phyloP scores from a whole-genome alignment of 2,329 filamentous ascomycete species.

The Microcyclosporella mali region DNA sequence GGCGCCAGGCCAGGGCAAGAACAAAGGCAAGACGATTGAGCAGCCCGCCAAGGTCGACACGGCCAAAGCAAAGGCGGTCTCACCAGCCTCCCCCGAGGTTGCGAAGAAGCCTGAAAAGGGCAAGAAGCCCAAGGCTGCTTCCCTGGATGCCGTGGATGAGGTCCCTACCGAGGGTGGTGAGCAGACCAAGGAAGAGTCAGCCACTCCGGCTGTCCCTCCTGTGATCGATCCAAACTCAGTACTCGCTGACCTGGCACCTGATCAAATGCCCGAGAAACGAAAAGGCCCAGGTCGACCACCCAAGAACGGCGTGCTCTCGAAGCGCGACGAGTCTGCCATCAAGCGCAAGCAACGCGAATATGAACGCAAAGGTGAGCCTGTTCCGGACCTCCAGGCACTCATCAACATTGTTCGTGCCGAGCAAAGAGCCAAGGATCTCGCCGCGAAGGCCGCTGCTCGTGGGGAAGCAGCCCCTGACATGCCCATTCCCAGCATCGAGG shows the following conservation, averaged over 20 bases:
- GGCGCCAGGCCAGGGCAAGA: constrained; percentile 13
- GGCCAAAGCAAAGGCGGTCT: neutral
- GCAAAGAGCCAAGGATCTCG: constrained; percentile 32
- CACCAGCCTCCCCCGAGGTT: constrained; percentile 6
- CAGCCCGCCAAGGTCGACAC: neutral
- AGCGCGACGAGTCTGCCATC: constrained; percentile 51
- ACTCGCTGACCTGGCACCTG: constrained; percentile 26
- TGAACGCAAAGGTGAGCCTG: constrained; percentile 26
- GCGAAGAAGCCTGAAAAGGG: constrained; percentile 19
- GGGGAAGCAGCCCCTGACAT: constrained; percentile 27
- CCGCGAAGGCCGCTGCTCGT: constrained; percentile 24
- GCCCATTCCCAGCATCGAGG: constrained; percentile 24
- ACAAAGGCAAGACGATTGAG: constrained; percentile 9
- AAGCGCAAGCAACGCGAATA: constrained; percentile 33
- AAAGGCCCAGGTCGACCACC: constrained; percentile 74
- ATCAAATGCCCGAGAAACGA: constrained; percentile 52
- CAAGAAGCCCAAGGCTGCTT: constrained; percentile 17
- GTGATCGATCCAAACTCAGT: constrained; percentile 27
- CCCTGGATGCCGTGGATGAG: constrained; percentile 3
- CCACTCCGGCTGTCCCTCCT: constrained; percentile 11
- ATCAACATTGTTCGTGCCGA: constrained; percentile 31
- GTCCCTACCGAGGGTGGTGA: constrained; percentile 3
- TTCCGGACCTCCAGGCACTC: constrained; percentile 27
- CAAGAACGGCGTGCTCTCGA: constrained; percentile 78
- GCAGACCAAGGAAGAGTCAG: constrained; percentile 4